Evolutionary conservation across 257 asterid species (phyloP).

Genomic region (Solanum medicagineum): DNA sequence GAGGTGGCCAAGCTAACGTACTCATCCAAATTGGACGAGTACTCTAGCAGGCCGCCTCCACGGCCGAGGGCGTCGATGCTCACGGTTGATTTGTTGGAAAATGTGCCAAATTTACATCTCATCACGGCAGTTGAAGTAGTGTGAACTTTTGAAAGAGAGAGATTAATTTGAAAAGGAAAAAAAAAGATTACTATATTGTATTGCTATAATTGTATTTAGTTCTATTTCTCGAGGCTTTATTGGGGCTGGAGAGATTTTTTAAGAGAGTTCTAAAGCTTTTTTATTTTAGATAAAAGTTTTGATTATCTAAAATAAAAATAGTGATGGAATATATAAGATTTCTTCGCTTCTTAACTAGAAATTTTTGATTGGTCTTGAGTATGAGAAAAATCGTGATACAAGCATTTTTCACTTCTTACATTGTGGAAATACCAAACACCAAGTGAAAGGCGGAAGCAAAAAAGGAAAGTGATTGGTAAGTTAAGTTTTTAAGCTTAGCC

Average conservation of each 20-base stretch:
- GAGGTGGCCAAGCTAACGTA: constrained; percentile 17
- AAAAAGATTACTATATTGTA: not conserved
- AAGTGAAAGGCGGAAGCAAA: not conserved
- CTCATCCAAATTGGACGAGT: constrained; percentile 9
- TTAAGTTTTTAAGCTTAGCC: not conserved
- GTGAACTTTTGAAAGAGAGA: constrained; percentile 8
- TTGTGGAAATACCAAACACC: fast-evolving
- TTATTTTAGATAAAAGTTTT: not conserved
- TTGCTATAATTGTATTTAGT: not conserved
- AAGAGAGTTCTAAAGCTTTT: too few species aligned
- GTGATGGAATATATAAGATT: not conserved
- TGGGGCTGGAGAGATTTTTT: not conserved
- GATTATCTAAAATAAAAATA: not conserved
- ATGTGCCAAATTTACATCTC: constrained; percentile 27
- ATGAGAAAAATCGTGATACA: not conserved
- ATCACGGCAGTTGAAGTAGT: constrained; percentile 55
- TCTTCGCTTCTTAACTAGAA: not conserved
- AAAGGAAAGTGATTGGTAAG: not conserved
- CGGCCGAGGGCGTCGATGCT: constrained; percentile 63
- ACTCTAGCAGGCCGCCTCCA: constrained; percentile 16
- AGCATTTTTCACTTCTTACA: not conserved
- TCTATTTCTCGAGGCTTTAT: not conserved
- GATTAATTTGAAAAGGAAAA: not conserved
- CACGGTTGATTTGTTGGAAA: constrained; percentile 52
- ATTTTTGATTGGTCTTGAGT: not conserved